Evolutionary conservation across 2,329 filamentous ascomycete species (phyloP), one percentile per base, ranked within the genome.

Genomic region (Simplicillium sp.): DNA sequence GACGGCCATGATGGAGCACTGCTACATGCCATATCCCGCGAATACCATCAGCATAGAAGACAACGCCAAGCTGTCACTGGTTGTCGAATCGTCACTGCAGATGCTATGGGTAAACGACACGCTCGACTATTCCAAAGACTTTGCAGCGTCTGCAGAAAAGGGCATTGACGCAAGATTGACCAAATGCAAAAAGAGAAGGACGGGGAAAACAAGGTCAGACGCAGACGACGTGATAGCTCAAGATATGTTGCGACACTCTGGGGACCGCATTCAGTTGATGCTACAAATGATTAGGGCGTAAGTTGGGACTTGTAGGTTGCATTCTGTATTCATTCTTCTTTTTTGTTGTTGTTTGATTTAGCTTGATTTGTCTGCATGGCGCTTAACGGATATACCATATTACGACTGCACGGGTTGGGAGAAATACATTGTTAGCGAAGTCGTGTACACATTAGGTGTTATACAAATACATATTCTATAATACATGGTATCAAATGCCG

Each of bases 51-150:
- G 67, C 7, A 58, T 73, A 1, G 71, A 76, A 15, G 83, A 87
- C 46, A 89, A 92, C 50, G 80, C 81, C 20, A 84, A 84, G 55
- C 68, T 89, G 31, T 80, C 81, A 2, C 60, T 89, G 9, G 58
- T 84, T 25, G 62, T 87, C 0, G 86, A 90, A 60, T 69, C 68
- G 2, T 59, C 87, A 38, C 52, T 86, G 25, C 69, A 79, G 36
- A 61, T 80, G 7, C 58, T 74, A 3, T 71, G 66, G 59, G 42
- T 43, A 3, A 51, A 55, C 18, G 58, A 60, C 11, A 49, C 52
- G 15, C 47, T 66, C 11, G 43, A 45, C 2, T 66, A 68, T 47
- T 59, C 58, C 25, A 45, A 54, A 1, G 46, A 46, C 4, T 53
- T 77, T 13, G 54, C 54, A 13, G 46, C 46, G 6, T 68, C 68